phyloP scores from a whole-genome alignment of 2,329 filamentous ascomycete genomes.

The Aspergillus ustus region DNA sequence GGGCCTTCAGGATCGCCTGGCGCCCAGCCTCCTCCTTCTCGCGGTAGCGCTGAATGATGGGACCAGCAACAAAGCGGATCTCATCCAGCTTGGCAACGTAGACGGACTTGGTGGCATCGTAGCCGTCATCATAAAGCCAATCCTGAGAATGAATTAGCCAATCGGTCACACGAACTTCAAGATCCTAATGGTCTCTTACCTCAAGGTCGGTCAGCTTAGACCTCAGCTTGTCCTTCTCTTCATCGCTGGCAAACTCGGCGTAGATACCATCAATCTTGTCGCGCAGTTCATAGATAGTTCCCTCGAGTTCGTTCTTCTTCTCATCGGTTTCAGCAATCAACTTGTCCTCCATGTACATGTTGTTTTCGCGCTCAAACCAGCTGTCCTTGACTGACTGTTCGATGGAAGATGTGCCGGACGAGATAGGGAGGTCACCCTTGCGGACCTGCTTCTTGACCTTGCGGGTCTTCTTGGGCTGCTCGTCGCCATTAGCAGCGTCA shows the following conservation, averaged over 20 bases:
- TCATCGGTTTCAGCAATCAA: constrained; percentile 97
- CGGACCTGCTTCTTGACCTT: constrained; percentile 99
- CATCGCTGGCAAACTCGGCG: constrained; percentile 83
- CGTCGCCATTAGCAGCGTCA: constrained; percentile 64
- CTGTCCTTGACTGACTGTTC: constrained; percentile 69
- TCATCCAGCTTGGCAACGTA: constrained; percentile 97
- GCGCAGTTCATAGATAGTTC: constrained; percentile 94
- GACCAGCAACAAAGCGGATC: constrained; percentile 85
- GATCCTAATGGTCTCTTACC: constrained; percentile 61
- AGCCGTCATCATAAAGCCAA: constrained; percentile 97
- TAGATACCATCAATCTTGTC: constrained; percentile 95
- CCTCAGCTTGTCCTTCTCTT: constrained; percentile 87
- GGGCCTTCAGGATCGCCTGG: constrained; percentile 67
- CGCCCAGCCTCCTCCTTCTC: constrained; percentile 92
- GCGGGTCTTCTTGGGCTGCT: constrained; percentile 79
- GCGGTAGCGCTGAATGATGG: constrained; percentile 91
- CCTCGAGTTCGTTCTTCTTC: constrained; percentile 99
- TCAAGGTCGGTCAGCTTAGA: constrained; percentile 82
- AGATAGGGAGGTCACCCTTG: constrained; percentile 92
- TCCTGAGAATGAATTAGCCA: constrained; percentile 63
- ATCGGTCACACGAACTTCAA: not conserved
- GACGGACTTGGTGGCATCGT: constrained; percentile 89
- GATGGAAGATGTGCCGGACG: constrained; percentile 79
- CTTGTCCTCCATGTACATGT: constrained; percentile 98
- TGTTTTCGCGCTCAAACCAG: constrained; percentile 78